Percentiles rank a stretch among this genome's conserved stretches.
Conservation (phyloP, 352 stramenopile species). For the Globisporangium rhizosaccharum region DNA sequence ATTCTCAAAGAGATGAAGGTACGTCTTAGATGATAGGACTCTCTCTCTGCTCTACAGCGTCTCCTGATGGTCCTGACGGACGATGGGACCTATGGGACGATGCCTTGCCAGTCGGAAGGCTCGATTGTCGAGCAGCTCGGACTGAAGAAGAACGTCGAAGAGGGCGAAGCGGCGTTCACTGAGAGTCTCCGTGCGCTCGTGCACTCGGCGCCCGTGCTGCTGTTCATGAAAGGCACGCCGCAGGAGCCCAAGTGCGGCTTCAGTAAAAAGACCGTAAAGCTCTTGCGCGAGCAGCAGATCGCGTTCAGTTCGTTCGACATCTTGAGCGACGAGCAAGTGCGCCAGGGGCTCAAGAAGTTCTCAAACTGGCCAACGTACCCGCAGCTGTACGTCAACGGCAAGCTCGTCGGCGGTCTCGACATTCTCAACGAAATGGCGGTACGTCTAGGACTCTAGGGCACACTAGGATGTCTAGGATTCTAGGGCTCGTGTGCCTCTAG, state of each 20-base stretch:
- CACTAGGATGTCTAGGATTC: background rate
- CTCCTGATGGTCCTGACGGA: background rate
- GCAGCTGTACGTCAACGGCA: slow-evolving; percentile 94
- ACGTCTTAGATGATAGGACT: background rate
- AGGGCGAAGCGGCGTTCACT: slow-evolving; percentile 74
- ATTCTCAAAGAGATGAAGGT: slow-evolving; percentile 96
- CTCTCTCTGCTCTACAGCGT: background rate
- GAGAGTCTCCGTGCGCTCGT: slow-evolving; percentile 85
- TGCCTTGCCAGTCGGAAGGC: slow-evolving; percentile 32
- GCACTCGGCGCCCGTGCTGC: slow-evolving; percentile 86
- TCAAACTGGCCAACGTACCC: slow-evolving; percentile 98
- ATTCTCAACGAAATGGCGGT: slow-evolving; percentile 94
- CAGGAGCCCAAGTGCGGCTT: slow-evolving; percentile 91
- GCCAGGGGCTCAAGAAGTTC: slow-evolving; percentile 94
- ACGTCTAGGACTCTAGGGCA: slow-evolving; percentile 6
- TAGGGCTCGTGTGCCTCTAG: too few species aligned
- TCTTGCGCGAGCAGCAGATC: slow-evolving; percentile 88
- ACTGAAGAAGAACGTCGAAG: slow-evolving; percentile 63
- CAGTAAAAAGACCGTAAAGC: slow-evolving; percentile 89
- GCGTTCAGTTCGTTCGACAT: slow-evolving; percentile 95
- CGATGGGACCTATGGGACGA: too few species aligned
- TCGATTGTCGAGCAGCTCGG: slow-evolving; percentile 77
- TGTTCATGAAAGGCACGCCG: slow-evolving; percentile 95
- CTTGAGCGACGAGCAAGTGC: slow-evolving; percentile 90
- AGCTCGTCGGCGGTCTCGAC: slow-evolving; percentile 91